Conservation (phyloP, 169 alveolate species). For the Plasmodium chabaudi region DNA sequence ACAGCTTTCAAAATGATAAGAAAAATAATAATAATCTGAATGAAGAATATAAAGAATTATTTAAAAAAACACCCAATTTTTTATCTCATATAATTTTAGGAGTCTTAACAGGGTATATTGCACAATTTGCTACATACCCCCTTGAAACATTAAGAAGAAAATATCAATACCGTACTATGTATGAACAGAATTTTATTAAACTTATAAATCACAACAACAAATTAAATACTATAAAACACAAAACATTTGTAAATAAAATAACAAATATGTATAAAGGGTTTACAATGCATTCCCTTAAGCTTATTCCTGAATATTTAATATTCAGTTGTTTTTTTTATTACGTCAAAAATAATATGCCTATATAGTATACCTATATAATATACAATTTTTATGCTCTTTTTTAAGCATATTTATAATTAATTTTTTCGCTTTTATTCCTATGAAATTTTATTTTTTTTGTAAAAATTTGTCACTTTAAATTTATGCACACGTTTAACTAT, state of each 20-base stretch:
- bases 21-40: slow-evolving; percentile 4
- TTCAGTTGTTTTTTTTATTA: slow-evolving; percentile 73
- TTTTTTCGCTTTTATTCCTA: too few species aligned
- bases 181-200: slow-evolving; percentile 56
- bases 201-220: slow-evolving; percentile 9
- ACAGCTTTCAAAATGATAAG: background rate
- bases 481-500: too few species aligned
- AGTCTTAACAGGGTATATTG: slow-evolving; percentile 62
- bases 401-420: too few species aligned
- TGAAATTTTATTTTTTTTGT: too few species aligned
- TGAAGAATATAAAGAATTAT: slow-evolving; percentile 61
- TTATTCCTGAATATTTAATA: slow-evolving; percentile 71
- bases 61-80: slow-evolving; percentile 41
- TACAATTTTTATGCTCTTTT: too few species aligned
- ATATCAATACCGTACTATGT: slow-evolving; percentile 51
- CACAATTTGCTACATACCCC: slow-evolving; percentile 64
- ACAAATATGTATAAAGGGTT: slow-evolving; percentile 52
- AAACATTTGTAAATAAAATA: slow-evolving; percentile 37
- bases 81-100: slow-evolving; percentile 59
- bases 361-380: too few species aligned
- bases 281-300: slow-evolving; percentile 51
- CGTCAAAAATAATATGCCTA: slow-evolving; percentile 58
- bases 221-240: slow-evolving; percentile 5
- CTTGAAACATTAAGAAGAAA: slow-evolving; percentile 56
- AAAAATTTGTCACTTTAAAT: too few species aligned